Percentiles rank a stretch among this genome's conserved stretches.
phyloP scores from a whole-genome alignment of 1,284 basidiomycete species.

The Puccinia novopanici region DNA sequence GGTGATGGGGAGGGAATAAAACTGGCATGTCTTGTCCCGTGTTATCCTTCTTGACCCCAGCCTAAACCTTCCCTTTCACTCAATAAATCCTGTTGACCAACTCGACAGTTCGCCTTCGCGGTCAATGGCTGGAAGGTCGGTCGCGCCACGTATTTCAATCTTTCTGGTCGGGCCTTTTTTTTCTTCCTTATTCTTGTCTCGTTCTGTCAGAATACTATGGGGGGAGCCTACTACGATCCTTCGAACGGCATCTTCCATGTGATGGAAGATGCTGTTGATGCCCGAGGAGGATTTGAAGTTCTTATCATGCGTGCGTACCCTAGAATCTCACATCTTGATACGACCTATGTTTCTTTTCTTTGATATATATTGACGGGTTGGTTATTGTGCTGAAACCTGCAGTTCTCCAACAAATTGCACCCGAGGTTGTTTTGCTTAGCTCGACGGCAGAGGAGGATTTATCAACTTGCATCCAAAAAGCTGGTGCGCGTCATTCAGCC shows the following conservation, averaged over 20 bases:
- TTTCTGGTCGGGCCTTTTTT: neutral
- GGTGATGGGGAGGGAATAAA: slow-evolving; percentile 4
- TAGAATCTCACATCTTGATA: neutral
- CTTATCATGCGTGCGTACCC: slow-evolving; percentile 33
- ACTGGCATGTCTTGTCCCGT: neutral
- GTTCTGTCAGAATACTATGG: slow-evolving; percentile 30
- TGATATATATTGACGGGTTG: neutral
- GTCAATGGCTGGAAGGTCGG: slow-evolving; percentile 36
- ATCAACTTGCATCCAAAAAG: slow-evolving; percentile 21
- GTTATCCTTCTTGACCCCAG: too few species aligned
- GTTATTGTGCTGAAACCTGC: neutral
- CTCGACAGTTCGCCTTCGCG: slow-evolving; percentile 30
- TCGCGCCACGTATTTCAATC: neutral
- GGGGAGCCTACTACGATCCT: slow-evolving; percentile 42
- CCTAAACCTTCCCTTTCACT: neutral
- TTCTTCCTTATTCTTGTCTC: neutral
- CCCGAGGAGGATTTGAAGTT: slow-evolving; percentile 36
- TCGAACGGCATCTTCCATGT: slow-evolving; percentile 24
- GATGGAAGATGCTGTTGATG: slow-evolving; percentile 44
- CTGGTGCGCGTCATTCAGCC: neutral
- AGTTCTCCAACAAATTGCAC: slow-evolving; percentile 38
- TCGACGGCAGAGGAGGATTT: slow-evolving; percentile 44
- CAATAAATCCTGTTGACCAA: neutral
- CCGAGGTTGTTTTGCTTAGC: slow-evolving; percentile 40
- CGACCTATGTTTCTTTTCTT: neutral